Evolutionary conservation across 2,329 filamentous ascomycete genomes (phyloP).

Genomic region (Colletotrichum salicis): DNA sequence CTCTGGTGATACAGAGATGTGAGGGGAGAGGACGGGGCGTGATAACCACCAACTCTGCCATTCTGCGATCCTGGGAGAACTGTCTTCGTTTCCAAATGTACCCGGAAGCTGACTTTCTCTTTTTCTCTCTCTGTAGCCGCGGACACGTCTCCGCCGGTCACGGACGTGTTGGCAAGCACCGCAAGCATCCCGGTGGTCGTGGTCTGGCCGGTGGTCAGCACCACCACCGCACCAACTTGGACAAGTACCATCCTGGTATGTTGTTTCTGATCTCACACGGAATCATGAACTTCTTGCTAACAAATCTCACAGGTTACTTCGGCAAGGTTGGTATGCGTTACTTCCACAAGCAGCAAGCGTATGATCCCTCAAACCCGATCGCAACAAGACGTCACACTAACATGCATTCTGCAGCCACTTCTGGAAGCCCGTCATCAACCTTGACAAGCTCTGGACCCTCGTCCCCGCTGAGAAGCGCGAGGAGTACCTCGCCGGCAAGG

Average conservation of each 20-base stretch:
- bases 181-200: conserved; percentile 88
- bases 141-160: conserved; percentile 98
- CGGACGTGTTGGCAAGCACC: conserved; percentile 98
- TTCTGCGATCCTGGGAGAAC: conserved; percentile 21
- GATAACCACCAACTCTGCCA: conserved; percentile 8
- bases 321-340: conserved; percentile 95
- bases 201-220: conserved; percentile 98
- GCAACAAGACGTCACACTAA: conserved; percentile 7
- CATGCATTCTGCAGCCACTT: conserved; percentile 71
- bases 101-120: conserved; percentile 38
- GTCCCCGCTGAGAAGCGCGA: conserved; percentile 93
- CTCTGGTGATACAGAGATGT: neutral
- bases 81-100: conserved; percentile 14
- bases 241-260: conserved; percentile 74
- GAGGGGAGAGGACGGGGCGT: neutral
- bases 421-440: conserved; percentile 99
- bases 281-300: conserved; percentile 60
- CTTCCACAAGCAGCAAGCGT: conserved; percentile 93
- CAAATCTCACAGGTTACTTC: conserved; percentile 99
- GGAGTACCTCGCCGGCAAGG: conserved; percentile 86
- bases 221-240: conserved; percentile 90
- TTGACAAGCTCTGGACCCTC: conserved; percentile 99
- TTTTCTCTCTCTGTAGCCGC: conserved; percentile 67
- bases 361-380: neutral
- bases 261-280: rapidly evolving